These are phyloP conservation scores for Claviceps sp. DNA, from an alignment of 2,329 filamentous ascomycete species.

Conservation along the genomic window DNA sequence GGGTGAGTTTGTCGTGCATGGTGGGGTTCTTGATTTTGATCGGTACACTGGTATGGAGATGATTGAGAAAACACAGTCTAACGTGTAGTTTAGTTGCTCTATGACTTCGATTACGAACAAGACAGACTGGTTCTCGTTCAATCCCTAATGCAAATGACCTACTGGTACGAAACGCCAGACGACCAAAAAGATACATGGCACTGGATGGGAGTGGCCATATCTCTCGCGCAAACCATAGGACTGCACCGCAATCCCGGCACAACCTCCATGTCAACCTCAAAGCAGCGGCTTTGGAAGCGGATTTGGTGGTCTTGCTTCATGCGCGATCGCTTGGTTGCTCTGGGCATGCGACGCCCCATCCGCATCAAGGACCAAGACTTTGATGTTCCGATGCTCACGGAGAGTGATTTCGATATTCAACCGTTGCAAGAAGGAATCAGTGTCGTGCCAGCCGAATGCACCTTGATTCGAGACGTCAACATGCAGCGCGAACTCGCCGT, in stretches of 20 bases:
- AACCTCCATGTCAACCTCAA: slow-evolving; percentile 58
- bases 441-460: slow-evolving; percentile 56
- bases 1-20: slow-evolving; percentile 39
- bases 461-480: slow-evolving; percentile 52
- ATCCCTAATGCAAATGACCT: slow-evolving; percentile 80
- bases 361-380: slow-evolving; percentile 89
- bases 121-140: slow-evolving; percentile 84
- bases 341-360: slow-evolving; percentile 87
- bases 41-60: too few relatives aligned
- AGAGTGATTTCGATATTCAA: slow-evolving; percentile 73
- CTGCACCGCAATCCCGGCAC: slow-evolving; percentile 73
- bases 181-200: slow-evolving; percentile 98
- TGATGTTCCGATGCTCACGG: slow-evolving; percentile 77
- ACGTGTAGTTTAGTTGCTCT: slow-evolving; percentile 47
- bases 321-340: slow-evolving; percentile 79
- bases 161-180: slow-evolving; percentile 94
- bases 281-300: slow-evolving; percentile 79
- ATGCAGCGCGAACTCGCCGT: slow-evolving; percentile 69
- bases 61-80: slow-evolving; percentile 7
- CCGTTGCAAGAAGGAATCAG: slow-evolving; percentile 53
- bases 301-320: slow-evolving; percentile 99
- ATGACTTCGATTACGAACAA: slow-evolving; percentile 90
- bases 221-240: slow-evolving; percentile 83
- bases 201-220: slow-evolving; percentile 95
- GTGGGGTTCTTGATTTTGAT: too few relatives aligned